A percentile compares a stretch with the other conserved stretches of the same genome.
These are phyloP conservation scores for Spathaspora sp. DNA, from an alignment of 1,139 yeast species.

Conservation along the genomic window DNA sequence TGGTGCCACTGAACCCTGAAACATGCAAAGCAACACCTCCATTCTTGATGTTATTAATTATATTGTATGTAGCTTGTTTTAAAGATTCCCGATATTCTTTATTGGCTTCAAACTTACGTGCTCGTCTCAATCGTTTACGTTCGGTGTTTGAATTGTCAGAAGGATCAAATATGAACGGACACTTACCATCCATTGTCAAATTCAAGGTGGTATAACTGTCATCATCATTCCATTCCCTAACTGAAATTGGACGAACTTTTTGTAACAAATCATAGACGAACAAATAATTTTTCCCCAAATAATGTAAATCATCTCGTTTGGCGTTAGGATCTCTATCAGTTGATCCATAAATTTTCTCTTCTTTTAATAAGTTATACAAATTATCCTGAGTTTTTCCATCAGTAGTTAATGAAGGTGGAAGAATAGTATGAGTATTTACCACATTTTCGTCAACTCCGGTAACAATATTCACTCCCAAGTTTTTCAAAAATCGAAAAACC, in stretches of 20 bases:
- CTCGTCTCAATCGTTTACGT: constrained; percentile 36
- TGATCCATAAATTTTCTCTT: constrained; percentile 84
- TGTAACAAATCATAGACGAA: constrained; percentile 82
- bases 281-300: constrained; percentile 66
- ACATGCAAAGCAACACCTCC: constrained; percentile 22
- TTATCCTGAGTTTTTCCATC: constrained; percentile 20
- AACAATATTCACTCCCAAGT: constrained; percentile 52
- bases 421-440: constrained; percentile 10
- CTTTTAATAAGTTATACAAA: constrained; percentile 69
- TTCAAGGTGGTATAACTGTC: constrained; percentile 41
- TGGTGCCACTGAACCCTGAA: constrained; percentile 25
- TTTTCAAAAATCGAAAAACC: constrained; percentile 73
- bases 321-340: constrained; percentile 88
- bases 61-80: constrained; percentile 35
- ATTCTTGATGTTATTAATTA: constrained; percentile 27
- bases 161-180: constrained; percentile 64
- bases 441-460: constrained; percentile 18
- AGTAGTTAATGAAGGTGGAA: constrained; percentile 9
- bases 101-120: constrained; percentile 41
- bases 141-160: constrained; percentile 37
- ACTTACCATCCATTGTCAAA: constrained; percentile 60
- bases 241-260: constrained; percentile 75
- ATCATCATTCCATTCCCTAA: constrained; percentile 71
- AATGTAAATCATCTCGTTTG: constrained; percentile 78
- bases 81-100: constrained; percentile 40